Percentiles rank a stretch among this genome's conserved stretches.
Evolutionary conservation across 1,139 yeast species (phyloP).

Genomic region (Debaryomycetaceae sp.): DNA sequence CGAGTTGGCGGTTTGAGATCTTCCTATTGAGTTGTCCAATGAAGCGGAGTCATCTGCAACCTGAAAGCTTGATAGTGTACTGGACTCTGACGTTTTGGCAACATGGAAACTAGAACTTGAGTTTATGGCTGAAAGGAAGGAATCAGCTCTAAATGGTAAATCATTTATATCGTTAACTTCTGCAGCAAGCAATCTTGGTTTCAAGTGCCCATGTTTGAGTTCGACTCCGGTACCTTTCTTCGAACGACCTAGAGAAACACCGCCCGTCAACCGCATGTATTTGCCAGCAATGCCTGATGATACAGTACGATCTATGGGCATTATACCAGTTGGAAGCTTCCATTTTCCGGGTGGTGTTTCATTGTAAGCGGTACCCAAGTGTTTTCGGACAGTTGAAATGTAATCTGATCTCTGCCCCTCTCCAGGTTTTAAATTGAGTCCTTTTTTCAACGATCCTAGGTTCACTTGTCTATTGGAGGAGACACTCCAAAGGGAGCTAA

Average conservation of each 20-base stretch:
- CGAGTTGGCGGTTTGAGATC: constrained; percentile 31
- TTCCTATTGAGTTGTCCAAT: constrained; percentile 21
- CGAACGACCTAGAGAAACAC: constrained; percentile 18
- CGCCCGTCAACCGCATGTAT: constrained; percentile 30
- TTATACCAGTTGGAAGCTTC: constrained; percentile 65
- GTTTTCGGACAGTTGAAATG: constrained; percentile 50
- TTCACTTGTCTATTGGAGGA: constrained; percentile 36
- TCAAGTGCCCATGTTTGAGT: constrained; percentile 69
- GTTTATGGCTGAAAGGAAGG: background rate
- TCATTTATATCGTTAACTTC: constrained; percentile 70
- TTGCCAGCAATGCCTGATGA: constrained; percentile 26
- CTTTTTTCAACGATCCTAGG: constrained; percentile 36
- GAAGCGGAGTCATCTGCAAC: constrained; percentile 12
- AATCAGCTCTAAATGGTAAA: constrained; percentile 4
- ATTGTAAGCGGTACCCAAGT: constrained; percentile 54
- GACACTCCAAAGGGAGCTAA: constrained; percentile 36
- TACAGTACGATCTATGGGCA: constrained; percentile 38
- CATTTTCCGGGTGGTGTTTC: constrained; percentile 54
- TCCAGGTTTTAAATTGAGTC: constrained; percentile 39
- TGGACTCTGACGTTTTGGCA: constrained; percentile 20
- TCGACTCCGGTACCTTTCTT: constrained; percentile 52
- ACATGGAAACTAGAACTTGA: constrained; percentile 10
- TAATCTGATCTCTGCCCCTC: constrained; percentile 54
- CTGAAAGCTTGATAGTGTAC: constrained; percentile 13
- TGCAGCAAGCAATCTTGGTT: constrained; percentile 71